These are phyloP conservation scores for Dryas integrifolia DNA, from an alignment of 331 rosid genomes.

Conservation along the genomic window DNA sequence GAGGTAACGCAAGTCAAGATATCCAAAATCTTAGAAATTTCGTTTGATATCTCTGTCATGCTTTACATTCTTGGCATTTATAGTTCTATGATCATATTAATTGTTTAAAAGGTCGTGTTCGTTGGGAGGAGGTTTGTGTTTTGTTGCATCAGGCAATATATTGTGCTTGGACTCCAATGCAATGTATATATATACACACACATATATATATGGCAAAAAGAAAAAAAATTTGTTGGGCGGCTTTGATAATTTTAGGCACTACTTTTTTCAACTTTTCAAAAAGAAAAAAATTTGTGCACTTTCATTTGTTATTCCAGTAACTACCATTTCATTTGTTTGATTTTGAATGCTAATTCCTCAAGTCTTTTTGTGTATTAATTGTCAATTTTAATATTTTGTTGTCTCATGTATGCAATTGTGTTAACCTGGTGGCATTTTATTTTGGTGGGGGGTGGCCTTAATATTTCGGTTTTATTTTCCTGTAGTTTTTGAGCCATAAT, in stretches of 20 bases:
- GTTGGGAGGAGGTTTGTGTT: constrained; percentile 1
- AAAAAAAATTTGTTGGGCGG: background rate
- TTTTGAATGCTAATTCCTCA: no score
- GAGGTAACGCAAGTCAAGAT: constrained; percentile 50
- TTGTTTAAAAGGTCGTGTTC: background rate
- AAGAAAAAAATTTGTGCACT: no score
- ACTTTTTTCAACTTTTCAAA: no score
- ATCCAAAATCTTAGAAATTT: background rate
- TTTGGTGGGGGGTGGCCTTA: background rate
- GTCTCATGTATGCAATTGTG: no score
- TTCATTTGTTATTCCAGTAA: no score
- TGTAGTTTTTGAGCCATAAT: background rate
- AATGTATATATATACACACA: no score
- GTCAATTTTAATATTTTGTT: no score
- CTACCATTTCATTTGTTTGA: no score
- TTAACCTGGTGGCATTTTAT: background rate
- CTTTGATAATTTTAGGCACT: background rate
- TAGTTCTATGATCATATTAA: background rate
- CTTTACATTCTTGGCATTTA: background rate
- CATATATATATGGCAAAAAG: background rate
- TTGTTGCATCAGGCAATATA: background rate
- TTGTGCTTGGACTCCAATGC: no score
- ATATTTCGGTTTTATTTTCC: background rate
- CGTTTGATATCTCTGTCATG: background rate
- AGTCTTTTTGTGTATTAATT: no score